These are phyloP conservation scores for Breviolum minutum DNA, from an alignment of 73 alveolate species.

Conservation along the genomic window DNA sequence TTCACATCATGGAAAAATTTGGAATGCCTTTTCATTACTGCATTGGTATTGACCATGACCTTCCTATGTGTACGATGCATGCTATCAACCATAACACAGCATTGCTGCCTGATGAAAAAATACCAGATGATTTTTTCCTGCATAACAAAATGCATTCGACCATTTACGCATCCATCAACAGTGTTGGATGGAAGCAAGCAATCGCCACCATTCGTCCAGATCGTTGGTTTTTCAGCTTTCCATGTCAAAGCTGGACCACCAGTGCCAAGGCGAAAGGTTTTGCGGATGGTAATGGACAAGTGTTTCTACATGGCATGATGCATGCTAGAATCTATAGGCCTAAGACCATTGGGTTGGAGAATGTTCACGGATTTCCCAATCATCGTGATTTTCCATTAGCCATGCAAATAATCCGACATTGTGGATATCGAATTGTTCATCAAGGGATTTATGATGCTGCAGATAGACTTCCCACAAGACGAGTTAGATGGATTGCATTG, in stretches of 20 bases:
- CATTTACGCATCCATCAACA: not conserved
- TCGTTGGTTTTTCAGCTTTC: not conserved
- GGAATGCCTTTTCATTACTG: not conserved
- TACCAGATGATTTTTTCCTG: not conserved
- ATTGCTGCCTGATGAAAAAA: no score
- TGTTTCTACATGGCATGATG: not conserved
- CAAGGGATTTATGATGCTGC: no score
- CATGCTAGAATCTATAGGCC: not conserved
- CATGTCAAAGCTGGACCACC: not conserved
- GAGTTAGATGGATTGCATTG: not conserved
- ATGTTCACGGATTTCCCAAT: not conserved
- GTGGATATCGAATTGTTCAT: not conserved
- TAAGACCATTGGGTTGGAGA: not conserved
- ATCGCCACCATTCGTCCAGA: not conserved
- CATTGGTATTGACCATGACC: not conserved
- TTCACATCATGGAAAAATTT: not conserved
- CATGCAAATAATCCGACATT: not conserved
- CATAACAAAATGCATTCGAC: not conserved
- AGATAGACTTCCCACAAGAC: not conserved
- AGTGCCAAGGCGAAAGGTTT: not conserved
- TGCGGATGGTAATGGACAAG: not conserved
- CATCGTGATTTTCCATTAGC: not conserved
- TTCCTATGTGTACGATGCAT: not conserved
- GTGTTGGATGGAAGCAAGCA: not conserved
- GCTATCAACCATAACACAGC: not conserved